Percentiles rank a stretch among this genome's conserved stretches.
Conservation (phyloP, 164 flowering plant genomes). For the Macadamia integrifolia region DNA sequence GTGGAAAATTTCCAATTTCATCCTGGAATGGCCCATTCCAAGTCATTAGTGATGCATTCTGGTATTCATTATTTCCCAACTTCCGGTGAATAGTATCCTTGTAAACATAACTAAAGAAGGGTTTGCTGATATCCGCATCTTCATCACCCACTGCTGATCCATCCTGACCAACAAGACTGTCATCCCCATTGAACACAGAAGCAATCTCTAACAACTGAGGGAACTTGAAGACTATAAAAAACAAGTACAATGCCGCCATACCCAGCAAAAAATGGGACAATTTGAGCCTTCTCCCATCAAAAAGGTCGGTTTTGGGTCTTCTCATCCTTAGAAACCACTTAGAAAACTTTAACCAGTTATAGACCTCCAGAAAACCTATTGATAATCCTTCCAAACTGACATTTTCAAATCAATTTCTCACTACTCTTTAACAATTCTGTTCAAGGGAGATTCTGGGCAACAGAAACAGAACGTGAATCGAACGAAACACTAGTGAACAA, state of each 20-base stretch:
- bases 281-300: slow-evolving; percentile 48
- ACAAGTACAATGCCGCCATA: slow-evolving; percentile 58
- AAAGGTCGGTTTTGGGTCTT: slow-evolving; percentile 47
- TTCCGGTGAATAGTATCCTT: slow-evolving; percentile 52
- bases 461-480: neutral
- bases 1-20: slow-evolving; percentile 16
- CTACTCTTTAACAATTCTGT: no score
- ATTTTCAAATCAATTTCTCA: no score
- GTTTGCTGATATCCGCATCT: slow-evolving; percentile 26
- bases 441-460: neutral
- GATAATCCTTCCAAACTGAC: slow-evolving; percentile 9
- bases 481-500: neutral
- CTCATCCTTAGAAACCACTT: slow-evolving; percentile 36
- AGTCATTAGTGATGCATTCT: slow-evolving; percentile 35
- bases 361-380: slow-evolving; percentile 3
- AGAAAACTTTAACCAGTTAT: neutral
- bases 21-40: slow-evolving; percentile 25
- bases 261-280: slow-evolving; percentile 58
- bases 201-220: slow-evolving; percentile 62
- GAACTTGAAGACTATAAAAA: slow-evolving; percentile 66
- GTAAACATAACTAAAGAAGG: slow-evolving; percentile 32
- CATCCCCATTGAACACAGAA: slow-evolving; percentile 46
- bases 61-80: slow-evolving; percentile 43
- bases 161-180: slow-evolving; percentile 25
- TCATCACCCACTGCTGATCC: slow-evolving; percentile 5